Evolutionary conservation across 306 rosid species (phyloP).

Genomic region (Psophocarpus tetragonolobus): DNA sequence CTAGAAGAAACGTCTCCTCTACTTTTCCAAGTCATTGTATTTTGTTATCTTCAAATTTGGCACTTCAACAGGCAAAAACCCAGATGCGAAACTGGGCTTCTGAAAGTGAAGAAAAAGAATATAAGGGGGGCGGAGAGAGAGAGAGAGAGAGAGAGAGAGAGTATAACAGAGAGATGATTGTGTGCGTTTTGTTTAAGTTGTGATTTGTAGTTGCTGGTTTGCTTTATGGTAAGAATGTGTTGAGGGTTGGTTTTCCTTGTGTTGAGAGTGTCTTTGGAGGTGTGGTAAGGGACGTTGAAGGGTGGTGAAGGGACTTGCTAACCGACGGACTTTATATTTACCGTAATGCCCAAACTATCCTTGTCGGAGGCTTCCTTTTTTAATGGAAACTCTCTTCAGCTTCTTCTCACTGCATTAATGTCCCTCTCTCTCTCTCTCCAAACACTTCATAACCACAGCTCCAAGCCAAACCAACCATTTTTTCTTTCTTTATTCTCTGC

Average conservation of each 20-base stretch:
- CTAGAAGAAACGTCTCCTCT: conserved; percentile 75
- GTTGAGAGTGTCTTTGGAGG: conserved; percentile 54
- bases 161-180: conserved; percentile 15
- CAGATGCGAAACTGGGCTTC: conserved; percentile 38
- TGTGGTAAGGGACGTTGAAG: conserved; percentile 69
- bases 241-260: neutral
- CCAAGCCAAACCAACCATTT: neutral
- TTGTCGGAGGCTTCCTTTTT: conserved; percentile 38
- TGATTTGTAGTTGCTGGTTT: conserved; percentile 37
- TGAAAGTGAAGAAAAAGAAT: conserved; percentile 22
- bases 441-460: neutral
- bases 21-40: conserved; percentile 78
- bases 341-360: conserved; percentile 41
- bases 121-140: neutral
- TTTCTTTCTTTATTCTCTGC: neutral
- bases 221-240: conserved; percentile 15
- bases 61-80: conserved; percentile 36
- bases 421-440: neutral
- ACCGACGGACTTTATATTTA: conserved; percentile 52
- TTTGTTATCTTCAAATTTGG: neutral
- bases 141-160: neutral
- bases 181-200: conserved; percentile 8
- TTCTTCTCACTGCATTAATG: conserved; percentile 25
- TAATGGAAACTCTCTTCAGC: conserved; percentile 28
- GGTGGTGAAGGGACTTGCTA: conserved; percentile 61